phyloP scores from a whole-genome alignment of 495 filamentous ascomycete genomes.

The Annulohypoxylon maeteangense region DNA sequence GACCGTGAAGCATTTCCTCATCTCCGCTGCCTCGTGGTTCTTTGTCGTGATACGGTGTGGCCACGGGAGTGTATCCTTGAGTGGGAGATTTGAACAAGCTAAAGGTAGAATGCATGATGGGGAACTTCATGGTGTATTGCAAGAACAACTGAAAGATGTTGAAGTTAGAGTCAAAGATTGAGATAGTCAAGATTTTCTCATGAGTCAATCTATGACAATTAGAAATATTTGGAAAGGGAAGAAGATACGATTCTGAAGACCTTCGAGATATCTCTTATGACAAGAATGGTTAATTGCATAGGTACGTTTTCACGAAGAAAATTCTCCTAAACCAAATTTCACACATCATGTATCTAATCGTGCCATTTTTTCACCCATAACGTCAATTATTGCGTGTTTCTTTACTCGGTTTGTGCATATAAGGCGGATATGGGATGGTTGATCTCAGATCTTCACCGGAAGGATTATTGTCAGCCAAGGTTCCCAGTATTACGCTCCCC shows the following conservation, averaged over 20 bases:
- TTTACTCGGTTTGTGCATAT: too few relatives aligned
- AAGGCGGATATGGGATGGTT: too few relatives aligned
- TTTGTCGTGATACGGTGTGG: neutral
- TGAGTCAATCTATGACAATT: too few relatives aligned
- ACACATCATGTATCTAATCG: neutral
- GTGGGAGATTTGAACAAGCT: neutral
- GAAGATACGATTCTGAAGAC: neutral
- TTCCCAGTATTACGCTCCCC: too few relatives aligned
- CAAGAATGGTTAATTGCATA: neutral
- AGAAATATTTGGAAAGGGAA: neutral
- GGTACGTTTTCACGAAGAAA: neutral
- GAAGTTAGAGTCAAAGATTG: neutral
- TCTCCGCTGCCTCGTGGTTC: neutral
- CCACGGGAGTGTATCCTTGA: neutral
- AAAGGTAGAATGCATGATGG: neutral
- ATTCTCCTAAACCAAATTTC: neutral
- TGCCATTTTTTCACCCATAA: neutral
- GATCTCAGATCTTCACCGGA: too few relatives aligned
- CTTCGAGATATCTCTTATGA: neutral
- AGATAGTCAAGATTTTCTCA: neutral
- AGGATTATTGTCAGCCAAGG: too few relatives aligned
- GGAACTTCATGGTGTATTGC: neutral
- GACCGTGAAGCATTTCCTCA: neutral
- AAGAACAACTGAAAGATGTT: too few relatives aligned
- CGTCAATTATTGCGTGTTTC: too few relatives aligned